Evolutionary conservation across 352 stramenopile genomes (phyloP).

Genomic region (Elongisporangium anandrum): DNA sequence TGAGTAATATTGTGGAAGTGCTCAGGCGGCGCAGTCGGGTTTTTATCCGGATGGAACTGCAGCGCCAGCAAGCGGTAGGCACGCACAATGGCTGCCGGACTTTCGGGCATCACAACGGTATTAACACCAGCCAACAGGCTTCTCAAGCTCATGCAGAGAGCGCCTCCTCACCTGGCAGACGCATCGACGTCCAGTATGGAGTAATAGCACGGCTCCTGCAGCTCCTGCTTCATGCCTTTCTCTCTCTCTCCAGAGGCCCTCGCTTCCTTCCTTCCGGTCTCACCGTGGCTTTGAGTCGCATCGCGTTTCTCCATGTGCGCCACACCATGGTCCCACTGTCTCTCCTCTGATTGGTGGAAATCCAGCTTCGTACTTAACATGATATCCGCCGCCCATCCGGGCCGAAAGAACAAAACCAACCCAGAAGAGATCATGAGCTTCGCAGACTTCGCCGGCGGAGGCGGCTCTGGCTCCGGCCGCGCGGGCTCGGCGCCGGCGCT

Average conservation of each 20-base stretch:
- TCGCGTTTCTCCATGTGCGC: neutral
- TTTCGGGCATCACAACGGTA: slow-evolving; percentile 15
- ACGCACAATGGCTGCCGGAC: slow-evolving; percentile 91
- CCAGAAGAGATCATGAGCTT: slow-evolving; percentile 44
- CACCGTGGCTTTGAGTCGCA: neutral
- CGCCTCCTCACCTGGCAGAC: slow-evolving; percentile 38
- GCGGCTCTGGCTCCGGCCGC: slow-evolving; percentile 7
- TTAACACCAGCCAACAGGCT: neutral
- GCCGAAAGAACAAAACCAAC: slow-evolving; percentile 2
- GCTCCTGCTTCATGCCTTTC: slow-evolving; percentile 17
- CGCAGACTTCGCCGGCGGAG: slow-evolving; percentile 46
- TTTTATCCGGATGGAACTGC: slow-evolving; percentile 97
- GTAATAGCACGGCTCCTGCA: slow-evolving; percentile 65
- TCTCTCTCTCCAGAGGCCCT: no score
- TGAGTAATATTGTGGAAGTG: slow-evolving; percentile 86
- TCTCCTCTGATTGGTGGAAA: neutral
- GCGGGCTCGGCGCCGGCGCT: slow-evolving; percentile 11
- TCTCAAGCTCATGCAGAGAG: neutral
- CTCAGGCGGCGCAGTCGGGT: slow-evolving; percentile 81
- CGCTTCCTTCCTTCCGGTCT: neutral
- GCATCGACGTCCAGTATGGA: slow-evolving; percentile 55
- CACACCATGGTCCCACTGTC: neutral
- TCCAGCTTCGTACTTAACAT: neutral
- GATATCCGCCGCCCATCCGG: neutral
- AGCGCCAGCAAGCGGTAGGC: slow-evolving; percentile 93